These are phyloP conservation scores for Umbellularia californica DNA, from an alignment of 164 flowering plant species.

Conservation along the genomic window DNA sequence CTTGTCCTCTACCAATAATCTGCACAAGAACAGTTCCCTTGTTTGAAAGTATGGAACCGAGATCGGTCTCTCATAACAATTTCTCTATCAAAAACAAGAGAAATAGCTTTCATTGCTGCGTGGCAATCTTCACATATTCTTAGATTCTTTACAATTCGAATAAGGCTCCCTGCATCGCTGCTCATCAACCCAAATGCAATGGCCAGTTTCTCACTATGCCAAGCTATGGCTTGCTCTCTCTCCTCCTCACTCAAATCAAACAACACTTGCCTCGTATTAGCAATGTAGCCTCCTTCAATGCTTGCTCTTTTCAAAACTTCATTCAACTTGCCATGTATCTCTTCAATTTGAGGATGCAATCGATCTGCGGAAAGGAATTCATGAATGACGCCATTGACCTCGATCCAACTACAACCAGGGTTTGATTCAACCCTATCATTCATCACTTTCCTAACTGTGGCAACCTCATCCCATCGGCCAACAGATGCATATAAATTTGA, in stretches of 20 bases:
- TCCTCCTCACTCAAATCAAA: conserved; percentile 54
- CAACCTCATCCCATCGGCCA: conserved; percentile 22
- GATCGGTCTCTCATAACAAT: conserved; percentile 47
- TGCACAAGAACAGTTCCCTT: conserved; percentile 44
- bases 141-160: conserved; percentile 27
- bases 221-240: conserved; percentile 42
- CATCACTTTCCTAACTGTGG: conserved; percentile 15
- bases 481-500: conserved; percentile 23
- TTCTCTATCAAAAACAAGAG: conserved; percentile 39
- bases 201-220: conserved; percentile 59
- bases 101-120: conserved; percentile 41
- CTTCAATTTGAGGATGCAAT: conserved; percentile 18
- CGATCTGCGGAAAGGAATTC: conserved; percentile 21
- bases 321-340: conserved; percentile 31
- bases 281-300: conserved; percentile 35
- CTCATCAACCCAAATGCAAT: conserved; percentile 49
- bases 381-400: conserved; percentile 23
- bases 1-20: conserved; percentile 37
- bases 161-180: conserved; percentile 32
- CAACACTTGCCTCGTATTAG: conserved; percentile 31
- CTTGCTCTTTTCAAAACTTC: conserved; percentile 29
- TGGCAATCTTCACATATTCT: conserved; percentile 26
- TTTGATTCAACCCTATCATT: conserved; percentile 18
- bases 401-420: conserved; percentile 29
- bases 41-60: conserved; percentile 44